Evolutionary conservation across 164 flowering plant species (phyloP).

Genomic region (Echeveria elegans): DNA sequence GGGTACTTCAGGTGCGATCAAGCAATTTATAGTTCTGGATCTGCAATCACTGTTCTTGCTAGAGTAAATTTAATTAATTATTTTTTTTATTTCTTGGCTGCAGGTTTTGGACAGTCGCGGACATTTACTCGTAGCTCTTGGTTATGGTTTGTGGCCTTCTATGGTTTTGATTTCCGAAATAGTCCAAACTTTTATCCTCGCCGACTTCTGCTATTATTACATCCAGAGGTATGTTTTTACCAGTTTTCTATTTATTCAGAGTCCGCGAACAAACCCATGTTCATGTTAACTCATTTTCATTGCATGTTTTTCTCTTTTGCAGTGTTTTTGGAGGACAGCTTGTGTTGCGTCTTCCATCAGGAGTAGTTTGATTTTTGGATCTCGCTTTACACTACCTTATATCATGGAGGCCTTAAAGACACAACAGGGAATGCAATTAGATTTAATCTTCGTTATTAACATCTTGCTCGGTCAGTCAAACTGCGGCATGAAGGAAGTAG

Average conservation of each 20-base stretch:
- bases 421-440: background rate
- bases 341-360: constrained; percentile 87
- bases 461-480: background rate
- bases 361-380: constrained; percentile 56
- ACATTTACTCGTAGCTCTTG: constrained; percentile 72
- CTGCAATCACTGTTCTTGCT: background rate
- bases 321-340: constrained; percentile 94
- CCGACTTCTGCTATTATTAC: constrained; percentile 95
- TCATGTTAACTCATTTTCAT: background rate
- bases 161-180: constrained; percentile 94
- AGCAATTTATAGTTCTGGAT: background rate
- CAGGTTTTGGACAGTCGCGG: constrained; percentile 91
- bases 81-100: background rate
- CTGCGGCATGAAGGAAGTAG: background rate
- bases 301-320: constrained; percentile 18
- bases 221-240: constrained; percentile 55
- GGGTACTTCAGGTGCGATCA: constrained; percentile 86
- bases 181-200: constrained; percentile 90
- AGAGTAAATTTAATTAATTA: background rate
- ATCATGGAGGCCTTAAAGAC: background rate
- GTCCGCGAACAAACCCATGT: background rate
- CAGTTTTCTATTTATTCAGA: background rate
- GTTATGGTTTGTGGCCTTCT: constrained; percentile 92
- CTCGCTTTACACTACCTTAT: background rate
- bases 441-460: background rate